phyloP scores from a whole-genome alignment of 140 eudicot species.

The Senecio squalidus region DNA sequence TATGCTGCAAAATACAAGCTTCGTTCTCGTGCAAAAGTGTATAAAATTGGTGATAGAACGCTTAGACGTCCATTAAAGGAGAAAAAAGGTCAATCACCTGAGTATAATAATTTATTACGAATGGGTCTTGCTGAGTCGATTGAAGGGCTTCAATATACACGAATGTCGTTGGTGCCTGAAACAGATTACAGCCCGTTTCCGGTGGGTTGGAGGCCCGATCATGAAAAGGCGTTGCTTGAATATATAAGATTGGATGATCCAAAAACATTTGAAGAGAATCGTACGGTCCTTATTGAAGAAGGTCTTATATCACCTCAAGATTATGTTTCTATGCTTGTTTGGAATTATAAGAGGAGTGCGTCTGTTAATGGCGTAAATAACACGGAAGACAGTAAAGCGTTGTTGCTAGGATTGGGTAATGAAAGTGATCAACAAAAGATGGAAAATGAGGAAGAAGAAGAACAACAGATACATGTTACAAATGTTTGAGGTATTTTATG shows the following conservation, averaged over 20 bases:
- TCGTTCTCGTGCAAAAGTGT: slow-evolving; percentile 96
- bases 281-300: slow-evolving; percentile 45
- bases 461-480: slow-evolving; percentile 27
- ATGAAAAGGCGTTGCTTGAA: slow-evolving; percentile 80
- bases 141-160: slow-evolving; percentile 82
- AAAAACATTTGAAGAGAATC: slow-evolving; percentile 57
- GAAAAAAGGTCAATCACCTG: slow-evolving; percentile 82
- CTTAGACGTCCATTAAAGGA: slow-evolving; percentile 87
- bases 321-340: slow-evolving; percentile 84
- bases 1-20: slow-evolving; percentile 99
- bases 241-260: slow-evolving; percentile 66
- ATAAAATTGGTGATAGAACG: slow-evolving; percentile 70
- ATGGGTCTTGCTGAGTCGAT: slow-evolving; percentile 95
- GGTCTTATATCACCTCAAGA: slow-evolving; percentile 94
- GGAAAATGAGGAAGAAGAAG: slow-evolving; percentile 45
- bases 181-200: slow-evolving; percentile 86
- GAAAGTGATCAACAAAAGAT: slow-evolving; percentile 10
- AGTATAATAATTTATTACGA: slow-evolving; percentile 74
- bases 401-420: slow-evolving; percentile 34
- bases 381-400: slow-evolving; percentile 23
- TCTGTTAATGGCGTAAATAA: slow-evolving; percentile 26
- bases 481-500: slow-evolving; percentile 34
- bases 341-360: slow-evolving; percentile 89
- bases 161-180: slow-evolving; percentile 87
- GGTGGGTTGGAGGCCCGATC: slow-evolving; percentile 85